Conservation (phyloP, 1,139 yeast genomes). For the Geotrichum histeridarum region DNA sequence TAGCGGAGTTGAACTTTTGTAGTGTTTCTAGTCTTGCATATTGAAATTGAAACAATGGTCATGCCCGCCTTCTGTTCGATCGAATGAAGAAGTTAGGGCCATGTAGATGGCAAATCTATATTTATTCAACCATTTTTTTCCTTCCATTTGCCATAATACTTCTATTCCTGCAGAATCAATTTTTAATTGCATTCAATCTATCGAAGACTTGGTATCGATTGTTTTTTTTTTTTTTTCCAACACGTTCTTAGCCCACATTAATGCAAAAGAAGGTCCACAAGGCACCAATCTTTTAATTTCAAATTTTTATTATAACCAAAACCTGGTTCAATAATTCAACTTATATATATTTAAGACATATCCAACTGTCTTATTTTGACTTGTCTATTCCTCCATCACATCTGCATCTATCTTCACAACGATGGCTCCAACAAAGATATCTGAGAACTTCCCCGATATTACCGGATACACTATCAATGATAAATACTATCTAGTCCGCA, state of each 20-base stretch:
- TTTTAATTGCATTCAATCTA: not conserved
- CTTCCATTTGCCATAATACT: too few species aligned
- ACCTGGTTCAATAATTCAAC: not conserved
- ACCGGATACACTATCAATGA: constrained; percentile 37
- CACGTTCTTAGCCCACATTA: not conserved
- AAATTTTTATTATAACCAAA: not conserved
- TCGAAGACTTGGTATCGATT: too few species aligned
- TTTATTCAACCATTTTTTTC: too few species aligned
- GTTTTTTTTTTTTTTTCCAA: too few species aligned
- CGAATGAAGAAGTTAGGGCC: too few species aligned
- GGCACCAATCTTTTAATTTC: not conserved
- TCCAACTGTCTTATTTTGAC: not conserved
- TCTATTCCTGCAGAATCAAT: too few species aligned
- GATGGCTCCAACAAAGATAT: constrained; percentile 13
- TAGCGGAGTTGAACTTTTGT: too few species aligned
- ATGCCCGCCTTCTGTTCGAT: too few species aligned
- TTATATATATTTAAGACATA: not conserved
- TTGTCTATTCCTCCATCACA: not conserved
- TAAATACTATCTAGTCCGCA: constrained; percentile 46
- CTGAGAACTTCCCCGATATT: constrained; percentile 16
- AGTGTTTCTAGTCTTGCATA: too few species aligned
- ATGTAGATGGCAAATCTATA: too few species aligned
- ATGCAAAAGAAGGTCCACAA: not conserved
- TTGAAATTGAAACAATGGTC: too few species aligned
- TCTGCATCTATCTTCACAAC: not conserved